Conservation (phyloP, 2,329 filamentous ascomycete genomes). For the Stachybotrys echinatus region DNA sequence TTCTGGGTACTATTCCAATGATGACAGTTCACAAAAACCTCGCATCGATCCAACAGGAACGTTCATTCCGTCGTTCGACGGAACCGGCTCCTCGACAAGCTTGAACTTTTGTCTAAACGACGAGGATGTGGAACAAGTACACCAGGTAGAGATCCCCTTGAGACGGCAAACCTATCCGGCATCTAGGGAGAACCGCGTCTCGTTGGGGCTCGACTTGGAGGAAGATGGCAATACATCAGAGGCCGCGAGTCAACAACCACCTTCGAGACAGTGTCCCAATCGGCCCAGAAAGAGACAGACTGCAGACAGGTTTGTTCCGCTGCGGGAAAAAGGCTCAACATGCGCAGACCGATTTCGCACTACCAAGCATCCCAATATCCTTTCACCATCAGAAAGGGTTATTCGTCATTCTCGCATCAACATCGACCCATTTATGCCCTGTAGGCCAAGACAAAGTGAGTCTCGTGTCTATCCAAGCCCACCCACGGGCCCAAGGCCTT, state of each 20-base stretch:
- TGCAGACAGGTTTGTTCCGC: slow-evolving; percentile 47
- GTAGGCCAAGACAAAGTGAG: slow-evolving; percentile 12
- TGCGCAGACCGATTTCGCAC: slow-evolving; percentile 40
- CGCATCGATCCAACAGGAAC: slow-evolving; percentile 3
- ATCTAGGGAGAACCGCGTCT: not conserved
- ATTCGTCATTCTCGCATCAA: slow-evolving; percentile 34
- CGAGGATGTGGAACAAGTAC: not conserved
- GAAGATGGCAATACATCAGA: not conserved
- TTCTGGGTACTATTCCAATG: slow-evolving; percentile 22
- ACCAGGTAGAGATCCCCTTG: not conserved
- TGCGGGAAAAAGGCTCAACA: slow-evolving; percentile 27
- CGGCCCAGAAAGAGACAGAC: not conserved
- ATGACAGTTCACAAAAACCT: slow-evolving; percentile 9
- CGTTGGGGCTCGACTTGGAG: not conserved
- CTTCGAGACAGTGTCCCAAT: not conserved
- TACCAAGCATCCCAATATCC: slow-evolving; percentile 33
- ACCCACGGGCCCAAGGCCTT: not conserved
- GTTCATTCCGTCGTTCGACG: slow-evolving; percentile 10
- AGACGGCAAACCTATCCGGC: not conserved
- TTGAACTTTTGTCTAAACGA: not conserved
- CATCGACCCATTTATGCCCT: slow-evolving; percentile 35
- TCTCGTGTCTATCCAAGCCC: not conserved
- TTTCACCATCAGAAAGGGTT: slow-evolving; percentile 39
- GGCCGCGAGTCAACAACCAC: not conserved
- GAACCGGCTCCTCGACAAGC: slow-evolving; percentile 4